Base-by-base conservation (phyloP, 2,329 filamentous ascomycete species). In the Tolypocladium tundrense region DNA sequence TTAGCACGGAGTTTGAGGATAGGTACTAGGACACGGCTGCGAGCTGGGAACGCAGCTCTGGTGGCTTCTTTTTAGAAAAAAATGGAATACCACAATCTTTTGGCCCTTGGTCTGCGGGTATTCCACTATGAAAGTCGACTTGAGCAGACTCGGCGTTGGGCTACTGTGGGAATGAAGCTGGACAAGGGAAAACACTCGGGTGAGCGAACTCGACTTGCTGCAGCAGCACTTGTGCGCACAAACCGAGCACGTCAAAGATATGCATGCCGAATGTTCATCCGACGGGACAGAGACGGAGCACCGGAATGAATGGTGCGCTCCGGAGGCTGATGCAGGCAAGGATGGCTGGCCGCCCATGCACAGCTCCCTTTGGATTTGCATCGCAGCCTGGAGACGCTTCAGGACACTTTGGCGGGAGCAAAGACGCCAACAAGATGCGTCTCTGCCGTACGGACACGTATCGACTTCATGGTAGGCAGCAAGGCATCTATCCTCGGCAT, bases 1-100 rank as follows among this genome's bases (percentile, higher is more conserved):
- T 54, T 59, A 57, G 58, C 58, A 57, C 42, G 58, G 58, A 59
- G 58, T 59, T 54, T 54, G 33, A 41, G 58, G 51, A 35, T 51
- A 21, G 40, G 53, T 53, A 31, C n/a, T 54, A 27, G 53, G 53
- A 53, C 43, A 56, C 31, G 31, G 54, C 41, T 48, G 13, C 39
- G 45, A 33, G 45, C 24, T 16, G 45, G 16, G 48, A 52, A 19
- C 2, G 31, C 11, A 35, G 31, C 48, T 10, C 31, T 11, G 8
- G 31, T 35, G 39, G 39, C 39, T 51, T 51, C 16, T 35, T 31
- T n/a, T 4, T 51, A 21, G 19, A 35, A 35, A 6, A 21, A 13
- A 11, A 33, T 9, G 48, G 31, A 31, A 21, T 51, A 51, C 33
- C 24, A 33, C 24, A 9, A 51, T 51, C 16, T 21, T 19, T 51